These are phyloP conservation scores for Metarhizium rileyi DNA, from an alignment of 2,329 filamentous ascomycete species.

Conservation along the genomic window DNA sequence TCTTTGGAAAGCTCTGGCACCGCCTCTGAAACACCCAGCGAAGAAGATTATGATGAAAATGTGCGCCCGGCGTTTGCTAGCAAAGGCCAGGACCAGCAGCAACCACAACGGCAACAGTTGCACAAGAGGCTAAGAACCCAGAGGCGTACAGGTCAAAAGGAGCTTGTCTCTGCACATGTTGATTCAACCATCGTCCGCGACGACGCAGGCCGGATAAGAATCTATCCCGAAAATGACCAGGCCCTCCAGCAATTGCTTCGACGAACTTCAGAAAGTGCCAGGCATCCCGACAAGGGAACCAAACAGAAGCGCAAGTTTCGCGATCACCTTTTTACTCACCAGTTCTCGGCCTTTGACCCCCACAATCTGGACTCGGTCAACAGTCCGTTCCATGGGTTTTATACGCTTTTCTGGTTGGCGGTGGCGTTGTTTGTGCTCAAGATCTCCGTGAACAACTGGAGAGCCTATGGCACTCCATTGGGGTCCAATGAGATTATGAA, in stretches of 20 bases:
- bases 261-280: slow-evolving; percentile 14
- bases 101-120: not conserved
- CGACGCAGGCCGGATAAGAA: slow-evolving; percentile 14
- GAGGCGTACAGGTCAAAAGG: not conserved
- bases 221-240: slow-evolving; percentile 20
- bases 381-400: slow-evolving; percentile 70
- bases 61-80: slow-evolving; percentile 16
- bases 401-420: slow-evolving; percentile 67
- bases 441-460: slow-evolving; percentile 59
- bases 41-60: slow-evolving; percentile 36
- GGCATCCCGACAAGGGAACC: slow-evolving; percentile 10
- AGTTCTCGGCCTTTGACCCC: slow-evolving; percentile 66
- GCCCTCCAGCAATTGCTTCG: slow-evolving; percentile 19
- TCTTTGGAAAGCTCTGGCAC: slow-evolving; percentile 11
- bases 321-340: slow-evolving; percentile 58
- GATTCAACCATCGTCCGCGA: slow-evolving; percentile 13
- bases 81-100: slow-evolving; percentile 4
- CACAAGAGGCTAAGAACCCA: slow-evolving; percentile 1
- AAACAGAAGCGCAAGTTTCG: slow-evolving; percentile 23
- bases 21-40: slow-evolving; percentile 32
- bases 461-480: slow-evolving; percentile 55
- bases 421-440: slow-evolving; percentile 57
- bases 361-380: slow-evolving; percentile 55
- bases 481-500: slow-evolving; percentile 64
- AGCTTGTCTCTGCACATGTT: not conserved